A percentile compares a stretch with the other conserved stretches of the same genome.
These are phyloP conservation scores for Colletotrichum phormii DNA, from an alignment of 2,329 filamentous ascomycete species.

Conservation along the genomic window DNA sequence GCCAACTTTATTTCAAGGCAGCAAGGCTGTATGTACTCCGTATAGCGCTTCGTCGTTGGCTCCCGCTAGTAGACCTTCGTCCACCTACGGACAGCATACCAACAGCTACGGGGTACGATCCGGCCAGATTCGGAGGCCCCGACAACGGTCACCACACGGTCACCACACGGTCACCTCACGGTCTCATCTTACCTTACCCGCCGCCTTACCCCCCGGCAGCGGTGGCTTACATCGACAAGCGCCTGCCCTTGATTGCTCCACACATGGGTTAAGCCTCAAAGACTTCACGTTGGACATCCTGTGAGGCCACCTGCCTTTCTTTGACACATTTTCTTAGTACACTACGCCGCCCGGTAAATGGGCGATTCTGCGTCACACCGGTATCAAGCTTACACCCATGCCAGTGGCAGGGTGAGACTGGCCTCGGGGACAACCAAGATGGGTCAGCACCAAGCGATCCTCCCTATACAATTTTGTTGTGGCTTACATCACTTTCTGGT, in stretches of 20 bases:
- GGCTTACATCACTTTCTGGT: not conserved
- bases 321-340: not conserved
- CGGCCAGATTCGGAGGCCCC: not conserved
- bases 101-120: not conserved
- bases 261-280: not conserved
- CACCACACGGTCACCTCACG: not conserved
- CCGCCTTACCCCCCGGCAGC: not conserved
- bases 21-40: constrained; percentile 6
- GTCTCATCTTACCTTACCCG: not conserved
- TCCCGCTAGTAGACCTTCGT: not conserved
- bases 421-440: not conserved
- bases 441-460: not conserved
- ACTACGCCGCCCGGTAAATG: not conserved
- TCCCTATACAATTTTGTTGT: not conserved
- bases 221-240: not conserved
- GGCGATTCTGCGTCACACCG: not conserved
- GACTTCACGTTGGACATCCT: not conserved
- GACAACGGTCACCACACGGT: not conserved
- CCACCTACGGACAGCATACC: not conserved
- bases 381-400: not conserved
- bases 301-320: not conserved
- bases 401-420: not conserved
- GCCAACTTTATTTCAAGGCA: constrained; percentile 6
- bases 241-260: not conserved
- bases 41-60: not conserved